phyloP scores from a whole-genome alignment of 2,329 filamentous ascomycete genomes.

The Elsinoe necatrix region DNA sequence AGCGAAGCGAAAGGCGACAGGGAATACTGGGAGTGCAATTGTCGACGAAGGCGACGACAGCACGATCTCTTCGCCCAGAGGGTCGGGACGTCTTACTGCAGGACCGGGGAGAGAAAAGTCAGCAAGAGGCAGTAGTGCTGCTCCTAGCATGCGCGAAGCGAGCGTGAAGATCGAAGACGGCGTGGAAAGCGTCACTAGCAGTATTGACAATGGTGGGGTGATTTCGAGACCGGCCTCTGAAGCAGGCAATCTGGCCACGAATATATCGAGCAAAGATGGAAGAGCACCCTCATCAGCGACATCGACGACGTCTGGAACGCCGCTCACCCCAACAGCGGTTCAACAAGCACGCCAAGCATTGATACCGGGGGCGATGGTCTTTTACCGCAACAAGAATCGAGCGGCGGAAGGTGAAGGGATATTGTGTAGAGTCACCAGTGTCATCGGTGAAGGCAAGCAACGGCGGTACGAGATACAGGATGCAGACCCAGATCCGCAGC shows the following conservation, averaged over 20 bases:
- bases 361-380: conserved; percentile 39
- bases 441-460: conserved; percentile 47
- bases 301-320: conserved; percentile 8
- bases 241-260: conserved; percentile 7
- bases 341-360: conserved; percentile 25
- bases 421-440: conserved; percentile 41
- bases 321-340: conserved; percentile 12
- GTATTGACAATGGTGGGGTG: conserved; percentile 32
- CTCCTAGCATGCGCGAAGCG: conserved; percentile 38
- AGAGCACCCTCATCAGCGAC: conserved; percentile 7
- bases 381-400: conserved; percentile 39
- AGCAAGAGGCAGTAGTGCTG: conserved; percentile 34
- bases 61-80: conserved; percentile 27
- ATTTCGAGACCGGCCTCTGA: conserved; percentile 4
- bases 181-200: conserved; percentile 35
- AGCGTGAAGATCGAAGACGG: conserved; percentile 44
- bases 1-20: conserved; percentile 19
- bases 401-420: conserved; percentile 42
- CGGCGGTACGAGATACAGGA: conserved; percentile 47
- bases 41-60: conserved; percentile 26
- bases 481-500: conserved; percentile 36
- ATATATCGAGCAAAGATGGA: conserved; percentile 5
- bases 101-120: conserved; percentile 29
- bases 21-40: conserved; percentile 20
- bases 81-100: conserved; percentile 14